A percentile compares a stretch with the other conserved stretches of the same genome.
phyloP scores from a whole-genome alignment of 2,329 filamentous ascomycete genomes.

The Fusarium heterosporum region DNA sequence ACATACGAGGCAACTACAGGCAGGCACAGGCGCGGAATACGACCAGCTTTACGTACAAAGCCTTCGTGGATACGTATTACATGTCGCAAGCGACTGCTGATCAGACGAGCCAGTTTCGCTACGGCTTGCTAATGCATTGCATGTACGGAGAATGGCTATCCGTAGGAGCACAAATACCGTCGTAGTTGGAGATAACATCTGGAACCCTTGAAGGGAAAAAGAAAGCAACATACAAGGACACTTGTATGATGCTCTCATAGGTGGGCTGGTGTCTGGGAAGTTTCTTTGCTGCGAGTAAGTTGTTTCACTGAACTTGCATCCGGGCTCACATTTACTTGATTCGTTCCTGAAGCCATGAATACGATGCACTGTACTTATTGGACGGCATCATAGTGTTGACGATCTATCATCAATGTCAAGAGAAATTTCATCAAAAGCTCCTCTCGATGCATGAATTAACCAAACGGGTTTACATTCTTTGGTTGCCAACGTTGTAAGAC shows the following conservation, averaged over 20 bases:
- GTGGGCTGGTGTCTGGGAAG: conserved; percentile 23
- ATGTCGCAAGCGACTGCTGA: conserved; percentile 37
- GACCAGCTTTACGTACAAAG: conserved; percentile 30
- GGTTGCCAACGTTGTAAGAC: conserved; percentile 11
- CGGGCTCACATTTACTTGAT: conserved; percentile 7
- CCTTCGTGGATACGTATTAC: conserved; percentile 33
- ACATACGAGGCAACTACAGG: conserved; percentile 40
- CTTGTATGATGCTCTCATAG: conserved; percentile 15
- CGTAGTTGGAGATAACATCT: conserved; percentile 28
- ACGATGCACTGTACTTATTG: conserved; percentile 12
- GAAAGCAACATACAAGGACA: conserved; percentile 16
- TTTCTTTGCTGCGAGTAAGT: conserved; percentile 24
- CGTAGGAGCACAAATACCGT: conserved; percentile 7
- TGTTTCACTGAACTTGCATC: conserved; percentile 9
- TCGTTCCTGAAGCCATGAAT: conserved; percentile 21
- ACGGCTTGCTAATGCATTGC: conserved; percentile 8
- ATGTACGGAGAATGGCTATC: background rate
- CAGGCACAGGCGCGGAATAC: conserved; percentile 36
- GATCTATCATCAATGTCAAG: background rate
- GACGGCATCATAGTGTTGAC: conserved; percentile 22
- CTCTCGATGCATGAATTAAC: conserved; percentile 1
- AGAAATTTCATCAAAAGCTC: conserved; percentile 5
- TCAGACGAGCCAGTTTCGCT: conserved; percentile 31
- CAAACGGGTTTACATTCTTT: conserved; percentile 1
- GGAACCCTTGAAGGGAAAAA: conserved; percentile 1